Percentiles rank a stretch among this genome's conserved stretches.
These are phyloP conservation scores for Cyberlindnera mrakii DNA, from an alignment of 805 yeast species.

Conservation along the genomic window DNA sequence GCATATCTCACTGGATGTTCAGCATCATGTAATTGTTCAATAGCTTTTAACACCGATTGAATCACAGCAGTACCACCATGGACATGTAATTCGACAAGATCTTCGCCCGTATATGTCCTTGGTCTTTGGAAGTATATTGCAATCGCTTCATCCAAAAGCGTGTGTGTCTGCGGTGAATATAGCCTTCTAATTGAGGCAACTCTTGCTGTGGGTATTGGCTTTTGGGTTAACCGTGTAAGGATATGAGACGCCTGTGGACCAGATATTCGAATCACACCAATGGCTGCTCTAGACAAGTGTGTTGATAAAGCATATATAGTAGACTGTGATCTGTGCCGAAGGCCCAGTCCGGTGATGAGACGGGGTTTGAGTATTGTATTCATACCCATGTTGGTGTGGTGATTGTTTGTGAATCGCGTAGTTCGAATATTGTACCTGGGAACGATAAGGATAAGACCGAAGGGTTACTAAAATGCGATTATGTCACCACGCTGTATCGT, in stretches of 20 bases:
- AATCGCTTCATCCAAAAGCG: constrained; percentile 71
- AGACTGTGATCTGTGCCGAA: constrained; percentile 22
- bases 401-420: no score
- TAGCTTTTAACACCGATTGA: constrained; percentile 57
- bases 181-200: constrained; percentile 54
- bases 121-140: constrained; percentile 67
- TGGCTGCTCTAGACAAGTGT: constrained; percentile 72
- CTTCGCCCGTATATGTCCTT: constrained; percentile 88
- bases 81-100: constrained; percentile 77
- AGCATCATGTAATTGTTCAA: constrained; percentile 46
- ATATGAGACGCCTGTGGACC: constrained; percentile 52
- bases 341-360: no score
- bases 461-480: not conserved
- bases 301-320: constrained; percentile 93
- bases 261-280: constrained; percentile 78
- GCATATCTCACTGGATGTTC: constrained; percentile 63
- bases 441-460: no score
- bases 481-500: not conserved
- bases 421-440: no score
- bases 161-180: constrained; percentile 31
- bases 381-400: no score
- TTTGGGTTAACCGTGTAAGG: constrained; percentile 39
- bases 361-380: no score
- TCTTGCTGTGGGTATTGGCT: constrained; percentile 41
- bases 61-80: constrained; percentile 94